phyloP scores from a whole-genome alignment of 305 asterid species.

The Plantago coronopus region DNA sequence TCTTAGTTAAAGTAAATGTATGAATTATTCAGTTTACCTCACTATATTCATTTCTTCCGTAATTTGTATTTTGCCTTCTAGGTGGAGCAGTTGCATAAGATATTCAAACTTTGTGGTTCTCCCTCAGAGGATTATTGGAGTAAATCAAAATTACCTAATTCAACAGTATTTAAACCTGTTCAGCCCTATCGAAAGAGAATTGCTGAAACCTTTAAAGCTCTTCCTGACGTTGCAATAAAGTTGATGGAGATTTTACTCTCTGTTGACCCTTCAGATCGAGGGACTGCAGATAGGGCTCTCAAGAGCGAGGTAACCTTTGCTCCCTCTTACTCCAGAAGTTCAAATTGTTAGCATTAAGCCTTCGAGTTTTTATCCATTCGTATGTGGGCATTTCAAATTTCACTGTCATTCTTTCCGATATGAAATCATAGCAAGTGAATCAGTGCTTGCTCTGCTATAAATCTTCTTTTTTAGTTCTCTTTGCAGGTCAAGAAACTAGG shows the following conservation, averaged over 20 bases:
- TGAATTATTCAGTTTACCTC: not conserved
- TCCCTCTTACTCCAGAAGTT: slow-evolving; percentile 5
- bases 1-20: not conserved
- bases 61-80: not conserved
- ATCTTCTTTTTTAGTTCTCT: not conserved
- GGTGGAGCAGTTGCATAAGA: slow-evolving; percentile 23
- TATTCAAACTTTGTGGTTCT: slow-evolving; percentile 21
- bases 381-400: not conserved
- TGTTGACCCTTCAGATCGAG: slow-evolving; percentile 42
- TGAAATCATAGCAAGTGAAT: not conserved
- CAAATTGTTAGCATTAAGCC: too few species aligned
- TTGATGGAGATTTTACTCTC: slow-evolving; percentile 44
- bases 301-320: slow-evolving; percentile 34
- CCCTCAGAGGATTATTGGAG: slow-evolving; percentile 21
- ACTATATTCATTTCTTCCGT: not conserved
- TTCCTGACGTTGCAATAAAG: slow-evolving; percentile 35
- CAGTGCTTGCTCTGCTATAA: not conserved
- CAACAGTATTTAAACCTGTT: slow-evolving; percentile 36
- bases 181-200: slow-evolving; percentile 39
- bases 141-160: slow-evolving; percentile 18
- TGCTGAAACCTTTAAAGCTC: slow-evolving; percentile 40
- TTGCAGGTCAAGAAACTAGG: not conserved
- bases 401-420: too few species aligned
- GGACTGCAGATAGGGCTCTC: slow-evolving; percentile 45
- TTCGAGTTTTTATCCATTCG: not conserved